Conservation (phyloP, 2,329 filamentous ascomycete genomes). For the Falciphora oryzae region DNA sequence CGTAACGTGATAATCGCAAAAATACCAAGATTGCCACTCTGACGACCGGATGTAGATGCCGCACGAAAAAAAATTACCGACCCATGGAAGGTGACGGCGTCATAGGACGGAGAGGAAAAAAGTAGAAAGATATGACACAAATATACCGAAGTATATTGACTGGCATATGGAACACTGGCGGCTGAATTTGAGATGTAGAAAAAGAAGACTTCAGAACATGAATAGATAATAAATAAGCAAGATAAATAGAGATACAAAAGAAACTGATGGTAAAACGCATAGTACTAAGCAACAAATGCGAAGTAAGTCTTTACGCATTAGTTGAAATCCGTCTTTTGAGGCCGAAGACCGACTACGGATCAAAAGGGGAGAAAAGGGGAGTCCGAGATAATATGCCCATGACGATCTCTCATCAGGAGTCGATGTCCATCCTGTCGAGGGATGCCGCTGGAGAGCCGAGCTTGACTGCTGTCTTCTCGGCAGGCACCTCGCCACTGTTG, state of each 20-base stretch:
- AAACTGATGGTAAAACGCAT: neutral
- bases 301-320: neutral
- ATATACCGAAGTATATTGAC: neutral
- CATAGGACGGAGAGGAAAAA: neutral
- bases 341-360: neutral
- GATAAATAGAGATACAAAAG: neutral
- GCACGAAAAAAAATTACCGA: neutral
- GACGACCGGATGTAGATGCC: no score
- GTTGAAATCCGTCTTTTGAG: neutral
- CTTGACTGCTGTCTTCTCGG: slow-evolving; percentile 7
- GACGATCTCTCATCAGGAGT: slow-evolving; percentile 2
- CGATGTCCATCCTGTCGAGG: slow-evolving; percentile 13
- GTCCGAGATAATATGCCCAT: neutral
- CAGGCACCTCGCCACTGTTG: neutral
- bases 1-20: no score
- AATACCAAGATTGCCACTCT: no score
- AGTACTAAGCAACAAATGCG: neutral
- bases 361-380: neutral
- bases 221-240: neutral
- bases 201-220: neutral
- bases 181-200: neutral
- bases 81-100: neutral
- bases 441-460: slow-evolving; percentile 8
- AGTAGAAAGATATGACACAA: neutral
- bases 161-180: neutral